phyloP scores from a whole-genome alignment of 495 filamentous ascomycete genomes.

The Lasiosphaeria ovina region DNA sequence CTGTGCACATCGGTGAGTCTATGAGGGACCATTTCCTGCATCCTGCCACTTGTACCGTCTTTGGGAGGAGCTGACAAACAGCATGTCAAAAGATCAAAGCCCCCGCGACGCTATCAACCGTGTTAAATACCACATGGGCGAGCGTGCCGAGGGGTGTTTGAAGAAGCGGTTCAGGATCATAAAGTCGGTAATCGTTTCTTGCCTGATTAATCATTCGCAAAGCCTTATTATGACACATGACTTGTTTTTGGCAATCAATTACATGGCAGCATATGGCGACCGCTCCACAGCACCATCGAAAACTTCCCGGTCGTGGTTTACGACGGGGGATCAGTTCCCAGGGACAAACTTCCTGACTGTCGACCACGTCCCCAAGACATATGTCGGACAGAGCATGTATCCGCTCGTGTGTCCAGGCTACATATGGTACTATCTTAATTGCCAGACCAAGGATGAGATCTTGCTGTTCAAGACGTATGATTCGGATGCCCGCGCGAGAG shows the following conservation, averaged over 20 bases:
- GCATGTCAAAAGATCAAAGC: conserved; percentile 15
- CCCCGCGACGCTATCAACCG: conserved; percentile 3
- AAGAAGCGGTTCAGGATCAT: conserved; percentile 11
- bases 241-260: too few relatives aligned
- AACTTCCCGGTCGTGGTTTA: conserved; percentile 8
- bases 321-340: conserved; percentile 9
- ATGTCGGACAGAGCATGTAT: conserved; percentile 12
- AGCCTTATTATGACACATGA: too few relatives aligned
- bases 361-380: conserved; percentile 9
- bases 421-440: conserved; percentile 9
- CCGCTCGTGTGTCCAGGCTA: not conserved
- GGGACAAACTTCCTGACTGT: conserved; percentile 1
- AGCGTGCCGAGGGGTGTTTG: conserved; percentile 2
- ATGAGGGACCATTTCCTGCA: not conserved
- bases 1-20: conserved; percentile 13
- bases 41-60: too few relatives aligned
- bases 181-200: conserved; percentile 5
- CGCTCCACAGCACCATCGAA: not conserved
- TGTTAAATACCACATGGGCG: conserved; percentile 3
- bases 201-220: too few relatives aligned
- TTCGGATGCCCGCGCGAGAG: not conserved
- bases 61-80: too few relatives aligned
- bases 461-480: conserved; percentile 14
- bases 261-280: conserved; percentile 13
- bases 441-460: conserved; percentile 8